Evolutionary conservation across 2,329 filamentous ascomycete genomes (phyloP).

Genomic region (Leptographium flavum): DNA sequence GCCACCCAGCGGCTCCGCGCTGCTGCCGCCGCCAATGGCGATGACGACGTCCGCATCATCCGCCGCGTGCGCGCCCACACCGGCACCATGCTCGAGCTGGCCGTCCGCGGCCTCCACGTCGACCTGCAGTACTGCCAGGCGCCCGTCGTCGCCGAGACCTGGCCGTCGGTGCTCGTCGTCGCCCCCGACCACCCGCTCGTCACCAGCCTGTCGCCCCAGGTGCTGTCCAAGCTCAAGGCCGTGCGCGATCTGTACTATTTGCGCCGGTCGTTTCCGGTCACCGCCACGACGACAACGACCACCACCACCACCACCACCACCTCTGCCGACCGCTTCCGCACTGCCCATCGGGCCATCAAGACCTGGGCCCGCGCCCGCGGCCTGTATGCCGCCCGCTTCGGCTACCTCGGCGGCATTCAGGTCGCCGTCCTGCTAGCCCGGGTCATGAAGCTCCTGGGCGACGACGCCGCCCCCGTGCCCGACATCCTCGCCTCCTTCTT

Average conservation of each 20-base stretch:
- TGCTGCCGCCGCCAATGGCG: constrained; percentile 14
- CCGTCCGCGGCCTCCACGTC: constrained; percentile 40
- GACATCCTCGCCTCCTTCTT: constrained; percentile 48
- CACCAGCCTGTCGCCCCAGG: constrained; percentile 36
- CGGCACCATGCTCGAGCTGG: constrained; percentile 50
- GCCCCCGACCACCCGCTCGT: constrained; percentile 39
- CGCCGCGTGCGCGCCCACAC: constrained; percentile 43
- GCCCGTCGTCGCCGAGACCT: constrained; percentile 36
- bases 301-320: no score
- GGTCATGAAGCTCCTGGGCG: constrained; percentile 38
- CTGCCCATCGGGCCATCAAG: constrained; percentile 45
- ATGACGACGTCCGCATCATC: constrained; percentile 29
- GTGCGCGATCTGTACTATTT: constrained; percentile 48
- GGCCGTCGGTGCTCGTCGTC: constrained; percentile 30
- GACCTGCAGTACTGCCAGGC: constrained; percentile 56
- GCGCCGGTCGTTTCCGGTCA: constrained; percentile 41
- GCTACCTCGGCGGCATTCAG: constrained; percentile 51
- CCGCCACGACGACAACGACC: background rate
- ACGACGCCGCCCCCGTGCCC: constrained; percentile 18
- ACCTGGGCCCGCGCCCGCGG: constrained; percentile 48
- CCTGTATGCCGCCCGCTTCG: constrained; percentile 50
- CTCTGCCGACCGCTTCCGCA: constrained; percentile 33
- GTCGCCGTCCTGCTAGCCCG: constrained; percentile 47
- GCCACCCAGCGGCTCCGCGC: constrained; percentile 35
- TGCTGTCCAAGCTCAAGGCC: constrained; percentile 48